Evolutionary conservation across 176 grass and related monocot genomes (phyloP).

Genomic region (Lolium rigidum): DNA sequence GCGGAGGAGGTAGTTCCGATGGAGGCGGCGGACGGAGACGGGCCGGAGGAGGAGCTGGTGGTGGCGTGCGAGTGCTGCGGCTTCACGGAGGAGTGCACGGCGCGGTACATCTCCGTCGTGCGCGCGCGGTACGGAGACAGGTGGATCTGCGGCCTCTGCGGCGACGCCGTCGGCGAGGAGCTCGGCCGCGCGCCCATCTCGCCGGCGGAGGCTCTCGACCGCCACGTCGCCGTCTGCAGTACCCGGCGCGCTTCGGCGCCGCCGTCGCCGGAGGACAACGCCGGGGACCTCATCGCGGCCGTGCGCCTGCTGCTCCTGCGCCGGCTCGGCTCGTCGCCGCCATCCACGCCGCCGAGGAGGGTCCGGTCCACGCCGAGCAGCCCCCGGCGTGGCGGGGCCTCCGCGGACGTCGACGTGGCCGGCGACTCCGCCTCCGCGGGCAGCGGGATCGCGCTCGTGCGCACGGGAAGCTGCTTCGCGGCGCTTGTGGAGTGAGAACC

Average conservation of each 20-base stretch:
- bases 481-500: constrained; percentile 50
- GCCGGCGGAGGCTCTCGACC: constrained; percentile 63
- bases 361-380: constrained; percentile 62
- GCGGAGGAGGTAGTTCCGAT: neutral
- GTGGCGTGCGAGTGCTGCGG: constrained; percentile 81
- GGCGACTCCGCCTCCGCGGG: neutral
- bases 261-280: constrained; percentile 47
- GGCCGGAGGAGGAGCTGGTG: constrained; percentile 35
- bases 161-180: constrained; percentile 69
- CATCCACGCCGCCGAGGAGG: constrained; percentile 33
- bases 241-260: constrained; percentile 41
- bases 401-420: neutral
- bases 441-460: constrained; percentile 14
- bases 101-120: constrained; percentile 58
- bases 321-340: constrained; percentile 42
- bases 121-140: constrained; percentile 54
- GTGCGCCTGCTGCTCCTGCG: constrained; percentile 64
- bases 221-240: constrained; percentile 55
- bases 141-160: constrained; percentile 80
- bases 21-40: neutral
- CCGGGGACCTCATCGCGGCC: constrained; percentile 62
- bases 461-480: constrained; percentile 65
- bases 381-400: constrained; percentile 28
- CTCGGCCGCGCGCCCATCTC: constrained; percentile 63
- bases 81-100: constrained; percentile 81